Evolutionary conservation across 1,284 basidiomycete genomes (phyloP).

Genomic region (Ceratobasidium sp.): DNA sequence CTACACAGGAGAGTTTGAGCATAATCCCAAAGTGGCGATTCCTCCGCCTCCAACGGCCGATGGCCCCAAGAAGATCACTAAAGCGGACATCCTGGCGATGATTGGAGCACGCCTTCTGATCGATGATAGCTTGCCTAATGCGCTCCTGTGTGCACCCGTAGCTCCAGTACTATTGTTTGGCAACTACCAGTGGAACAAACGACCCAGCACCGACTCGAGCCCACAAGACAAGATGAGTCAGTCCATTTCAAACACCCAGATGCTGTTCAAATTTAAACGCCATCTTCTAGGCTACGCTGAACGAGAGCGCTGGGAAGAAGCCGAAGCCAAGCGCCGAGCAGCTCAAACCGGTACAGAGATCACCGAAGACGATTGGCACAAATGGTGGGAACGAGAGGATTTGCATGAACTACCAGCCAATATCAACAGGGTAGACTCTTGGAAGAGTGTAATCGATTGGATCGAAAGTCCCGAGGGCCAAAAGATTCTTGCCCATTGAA

Average conservation of each 20-base stretch:
- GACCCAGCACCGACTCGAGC: slow-evolving; percentile 14
- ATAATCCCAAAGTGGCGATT: slow-evolving; percentile 15
- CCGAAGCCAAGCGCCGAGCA: slow-evolving; percentile 20
- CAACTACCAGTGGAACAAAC: slow-evolving; percentile 42
- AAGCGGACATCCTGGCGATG: slow-evolving; percentile 26
- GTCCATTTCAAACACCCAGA: neutral
- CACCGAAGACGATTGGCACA: slow-evolving; percentile 23
- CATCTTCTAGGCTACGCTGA: slow-evolving; percentile 14
- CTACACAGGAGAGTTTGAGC: slow-evolving; percentile 73
- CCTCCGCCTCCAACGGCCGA: slow-evolving; percentile 1
- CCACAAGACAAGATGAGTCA: slow-evolving; percentile 38
- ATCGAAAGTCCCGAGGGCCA: slow-evolving; percentile 15
- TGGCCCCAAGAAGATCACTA: slow-evolving; percentile 8
- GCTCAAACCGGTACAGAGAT: neutral
- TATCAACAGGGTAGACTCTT: slow-evolving; percentile 1
- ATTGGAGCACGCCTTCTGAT: slow-evolving; percentile 41
- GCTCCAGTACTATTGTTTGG: slow-evolving; percentile 48
- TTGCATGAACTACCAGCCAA: slow-evolving; percentile 8
- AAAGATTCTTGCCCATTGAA: neutral
- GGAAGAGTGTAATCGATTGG: slow-evolving; percentile 11
- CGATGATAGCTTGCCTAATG: slow-evolving; percentile 43
- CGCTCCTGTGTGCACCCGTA: slow-evolving; percentile 48
- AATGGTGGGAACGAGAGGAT: slow-evolving; percentile 32
- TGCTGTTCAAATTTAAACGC: neutral
- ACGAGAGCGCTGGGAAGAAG: slow-evolving; percentile 20